Conservation (phyloP, 371 early-diverging fungal genomes). For the Mortierella sp. region DNA sequence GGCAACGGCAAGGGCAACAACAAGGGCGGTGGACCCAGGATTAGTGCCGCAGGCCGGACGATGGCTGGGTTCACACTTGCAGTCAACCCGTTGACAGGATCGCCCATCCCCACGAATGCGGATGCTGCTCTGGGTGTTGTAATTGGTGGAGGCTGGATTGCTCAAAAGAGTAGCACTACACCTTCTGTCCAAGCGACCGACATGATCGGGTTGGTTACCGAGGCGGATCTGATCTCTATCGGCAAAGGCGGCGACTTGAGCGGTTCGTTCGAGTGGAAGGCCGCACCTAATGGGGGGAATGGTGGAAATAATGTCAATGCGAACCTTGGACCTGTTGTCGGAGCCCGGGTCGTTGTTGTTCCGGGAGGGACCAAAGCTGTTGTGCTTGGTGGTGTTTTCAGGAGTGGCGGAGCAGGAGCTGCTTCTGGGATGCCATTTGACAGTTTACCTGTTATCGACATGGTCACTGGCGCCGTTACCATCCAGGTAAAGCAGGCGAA, state of each 20-base stretch:
- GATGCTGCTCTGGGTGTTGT: conserved; percentile 28
- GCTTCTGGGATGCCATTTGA: conserved; percentile 29
- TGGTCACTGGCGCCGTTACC: conserved; percentile 33
- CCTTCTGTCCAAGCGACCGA: conserved; percentile 23
- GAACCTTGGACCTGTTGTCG: conserved; percentile 36
- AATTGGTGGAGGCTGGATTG: conserved; percentile 48
- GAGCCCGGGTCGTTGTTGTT: conserved; percentile 27
- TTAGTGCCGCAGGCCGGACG: conserved; percentile 36
- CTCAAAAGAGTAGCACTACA: conserved; percentile 9
- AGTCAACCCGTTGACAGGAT: background rate
- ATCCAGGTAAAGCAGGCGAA: conserved; percentile 27
- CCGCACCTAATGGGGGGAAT: conserved; percentile 19
- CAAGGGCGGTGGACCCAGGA: background rate
- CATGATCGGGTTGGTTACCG: conserved; percentile 26
- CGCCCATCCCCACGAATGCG: background rate
- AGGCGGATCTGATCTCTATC: conserved; percentile 27
- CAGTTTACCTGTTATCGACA: conserved; percentile 33
- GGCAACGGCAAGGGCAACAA: conserved; percentile 1
- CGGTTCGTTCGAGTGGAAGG: conserved; percentile 16
- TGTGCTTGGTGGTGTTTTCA: conserved; percentile 38
- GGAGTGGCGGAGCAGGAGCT: conserved; percentile 4
- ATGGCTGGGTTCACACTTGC: conserved; percentile 42
- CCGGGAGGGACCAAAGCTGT: conserved; percentile 28
- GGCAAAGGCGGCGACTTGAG: conserved; percentile 8
- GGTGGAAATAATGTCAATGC: conserved; percentile 20